Percentiles rank a stretch among this genome's conserved stretches.
Evolutionary conservation across 768 basidiomycete genomes (phyloP).

Genomic region (Leucocoprinus birnbaumii): DNA sequence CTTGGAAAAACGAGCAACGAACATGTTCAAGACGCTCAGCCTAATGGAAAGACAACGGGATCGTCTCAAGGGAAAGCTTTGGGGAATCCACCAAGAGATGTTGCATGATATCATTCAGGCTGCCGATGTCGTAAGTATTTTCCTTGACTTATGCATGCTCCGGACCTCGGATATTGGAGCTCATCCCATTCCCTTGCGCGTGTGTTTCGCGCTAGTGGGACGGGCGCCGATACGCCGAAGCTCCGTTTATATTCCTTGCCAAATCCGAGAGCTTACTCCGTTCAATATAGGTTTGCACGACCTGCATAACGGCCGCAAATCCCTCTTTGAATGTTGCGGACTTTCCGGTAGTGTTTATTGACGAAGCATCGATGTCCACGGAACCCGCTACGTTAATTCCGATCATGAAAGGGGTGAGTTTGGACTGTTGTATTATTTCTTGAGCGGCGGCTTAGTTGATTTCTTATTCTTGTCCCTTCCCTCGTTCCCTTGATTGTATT

Average conservation of each 20-base stretch:
- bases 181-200: not conserved
- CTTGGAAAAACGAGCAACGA: constrained; percentile 21
- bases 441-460: constrained; percentile 6
- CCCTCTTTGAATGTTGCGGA: constrained; percentile 66
- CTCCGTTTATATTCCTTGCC: too few relatives aligned
- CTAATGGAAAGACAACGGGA: constrained; percentile 23
- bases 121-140: constrained; percentile 67
- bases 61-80: constrained; percentile 39
- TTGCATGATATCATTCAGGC: constrained; percentile 56
- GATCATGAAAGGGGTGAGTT: constrained; percentile 90
- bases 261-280: not conserved
- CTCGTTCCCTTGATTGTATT: not conserved
- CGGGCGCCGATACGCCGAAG: too few relatives aligned
- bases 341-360: constrained; percentile 91
- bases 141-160: constrained; percentile 8
- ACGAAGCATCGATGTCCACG: constrained; percentile 96
- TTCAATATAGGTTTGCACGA: constrained; percentile 72
- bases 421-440: constrained; percentile 7
- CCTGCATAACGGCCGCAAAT: constrained; percentile 78
- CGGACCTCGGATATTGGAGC: not conserved
- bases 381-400: constrained; percentile 91
- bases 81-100: constrained; percentile 60
- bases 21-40: constrained; percentile 30
- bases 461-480: not conserved
- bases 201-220: not conserved